Evolutionary conservation across 306 rosid species (phyloP), one percentile per base, ranked within the genome.

Genomic region (Trifolium subterraneum): DNA sequence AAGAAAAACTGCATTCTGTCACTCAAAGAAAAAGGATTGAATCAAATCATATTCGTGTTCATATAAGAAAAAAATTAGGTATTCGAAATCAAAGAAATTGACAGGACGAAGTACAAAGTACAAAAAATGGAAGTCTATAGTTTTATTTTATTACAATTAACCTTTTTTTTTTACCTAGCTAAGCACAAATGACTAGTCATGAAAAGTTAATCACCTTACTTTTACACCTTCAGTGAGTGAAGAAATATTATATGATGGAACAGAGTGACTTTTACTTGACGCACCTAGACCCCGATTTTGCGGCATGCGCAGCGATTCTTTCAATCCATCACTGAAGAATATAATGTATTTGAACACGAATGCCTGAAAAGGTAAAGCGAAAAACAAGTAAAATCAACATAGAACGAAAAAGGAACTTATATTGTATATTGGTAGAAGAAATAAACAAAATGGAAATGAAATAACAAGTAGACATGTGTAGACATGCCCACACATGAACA

Each of bases 301-400:
- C 71, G 88, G 79, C 82, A 74, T 64, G 70, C 23, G 73, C 63
- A 88, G 70, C 52, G 62, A 82, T 64, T 80, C 86, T 78, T 79
- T 87, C 71, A 83, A 80, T 83, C 87, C 95, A 18, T 85, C 79
- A 11, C 72, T 83, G 76, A 84, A 83, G 92, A 90, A 94, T 79
- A 94, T 75, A 61, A 94, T 83, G 85, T 91, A 84, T 86, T 91
- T 94, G 80, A 94, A 87, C 83, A 90, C 98, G 82, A 86, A 90
- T 61, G 97, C 98, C 98, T 94, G 97, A 70, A 78, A 47, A 78
- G 78, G 70, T 48, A 60, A 68, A 78, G 75, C 81, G 64, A 54
- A 72, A 81, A 48, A 80, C 38, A 56, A 81, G 71, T 48, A 70
- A 80, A 45, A 61, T 66, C 22, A 80, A 69, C 50, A 55, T 10